Percentiles rank a stretch among this genome's conserved stretches.
Evolutionary conservation across 179 eudicot species (phyloP).

Genomic region (Dionaea muscipula): DNA sequence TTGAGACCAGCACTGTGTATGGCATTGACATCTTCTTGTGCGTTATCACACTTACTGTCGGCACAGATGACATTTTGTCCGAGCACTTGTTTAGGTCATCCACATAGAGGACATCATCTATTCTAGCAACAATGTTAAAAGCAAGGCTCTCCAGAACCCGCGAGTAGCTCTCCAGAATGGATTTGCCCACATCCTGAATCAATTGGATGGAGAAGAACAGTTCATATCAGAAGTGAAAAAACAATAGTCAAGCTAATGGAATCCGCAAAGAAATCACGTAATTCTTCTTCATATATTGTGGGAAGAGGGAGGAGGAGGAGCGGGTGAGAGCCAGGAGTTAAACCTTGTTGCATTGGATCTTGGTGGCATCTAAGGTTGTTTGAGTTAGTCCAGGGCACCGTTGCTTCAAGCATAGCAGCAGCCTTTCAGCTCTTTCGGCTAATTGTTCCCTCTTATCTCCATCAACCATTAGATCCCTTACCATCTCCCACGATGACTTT

Average conservation of each 20-base stretch:
- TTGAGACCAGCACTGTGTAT: constrained; percentile 36
- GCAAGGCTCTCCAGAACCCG: constrained; percentile 77
- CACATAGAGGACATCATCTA: constrained; percentile 66
- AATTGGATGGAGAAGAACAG: not conserved
- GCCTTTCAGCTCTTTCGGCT: constrained; percentile 72
- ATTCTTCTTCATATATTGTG: no score
- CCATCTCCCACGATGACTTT: constrained; percentile 77
- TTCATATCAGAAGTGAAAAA: not conserved
- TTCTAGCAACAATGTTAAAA: constrained; percentile 57
- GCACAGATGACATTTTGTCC: constrained; percentile 31
- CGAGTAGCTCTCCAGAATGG: constrained; percentile 76
- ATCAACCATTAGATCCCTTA: constrained; percentile 61
- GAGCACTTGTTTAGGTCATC: constrained; percentile 59
- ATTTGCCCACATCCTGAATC: constrained; percentile 61
- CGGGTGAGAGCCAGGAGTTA: no score
- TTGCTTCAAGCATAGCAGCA: constrained; percentile 60
- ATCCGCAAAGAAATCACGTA: not conserved
- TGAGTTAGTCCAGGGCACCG: constrained; percentile 79
- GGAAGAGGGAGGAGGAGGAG: no score
- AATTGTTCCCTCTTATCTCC: constrained; percentile 63
- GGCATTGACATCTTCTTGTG: constrained; percentile 40
- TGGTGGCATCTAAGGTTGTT: constrained; percentile 67
- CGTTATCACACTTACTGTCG: constrained; percentile 36
- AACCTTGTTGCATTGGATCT: constrained; percentile 87
- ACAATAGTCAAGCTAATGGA: not conserved